Base-by-base conservation (phyloP, 176 grass and related monocot species). In the Zea luxurians region DNA sequence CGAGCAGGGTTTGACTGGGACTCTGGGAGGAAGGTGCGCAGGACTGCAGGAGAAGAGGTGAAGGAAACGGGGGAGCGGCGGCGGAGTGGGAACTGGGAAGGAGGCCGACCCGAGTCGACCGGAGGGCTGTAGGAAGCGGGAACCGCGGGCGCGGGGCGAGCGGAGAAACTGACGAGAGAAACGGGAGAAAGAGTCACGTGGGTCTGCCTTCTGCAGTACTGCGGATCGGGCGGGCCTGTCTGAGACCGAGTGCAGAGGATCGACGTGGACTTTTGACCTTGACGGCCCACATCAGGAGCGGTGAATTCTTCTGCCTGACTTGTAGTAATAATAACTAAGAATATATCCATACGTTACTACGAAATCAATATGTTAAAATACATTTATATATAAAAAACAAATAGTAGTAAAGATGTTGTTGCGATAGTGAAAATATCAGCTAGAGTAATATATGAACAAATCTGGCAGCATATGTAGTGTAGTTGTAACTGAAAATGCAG, bases 81-180 rank as follows among this genome's bases (percentile, higher is more conserved):
- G 68, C 20, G 68, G 11, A 70, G 45, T 2, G 50, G 69, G 37
- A 49, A 9, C 55, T 21, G 48, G 13, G 6, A 10, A 9, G 12
- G 42, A 78, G n/a, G n/a, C n/a, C n/a, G n/a, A n/a, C 61, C 75
- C n/a, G 47, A 49, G 35, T 4, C 48, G 48, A 70, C 45, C 68
- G 38, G 11, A 13, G 11, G 11, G 37, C 37, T 49, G 83, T 59
- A 43, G 7, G 83, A 74, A 88, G 86, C 86, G 86, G 86, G 86
- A 88, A 88, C 57, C 62, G 6, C 70, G 70, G 70, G 59, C 62
- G 6, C 70, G 70, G 70, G 59, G 65, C 46, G 74, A 70, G 21
- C 27, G 64, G 48, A 73, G 83, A 84, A 79, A 83, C 69, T 38
- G 80, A 13, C 75, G 84, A 81, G 71, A 13, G 16, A 64, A 27